These are phyloP conservation scores for Cutaneotrichosporon sp. DNA, from an alignment of 1,284 basidiomycete genomes.

Conservation along the genomic window DNA sequence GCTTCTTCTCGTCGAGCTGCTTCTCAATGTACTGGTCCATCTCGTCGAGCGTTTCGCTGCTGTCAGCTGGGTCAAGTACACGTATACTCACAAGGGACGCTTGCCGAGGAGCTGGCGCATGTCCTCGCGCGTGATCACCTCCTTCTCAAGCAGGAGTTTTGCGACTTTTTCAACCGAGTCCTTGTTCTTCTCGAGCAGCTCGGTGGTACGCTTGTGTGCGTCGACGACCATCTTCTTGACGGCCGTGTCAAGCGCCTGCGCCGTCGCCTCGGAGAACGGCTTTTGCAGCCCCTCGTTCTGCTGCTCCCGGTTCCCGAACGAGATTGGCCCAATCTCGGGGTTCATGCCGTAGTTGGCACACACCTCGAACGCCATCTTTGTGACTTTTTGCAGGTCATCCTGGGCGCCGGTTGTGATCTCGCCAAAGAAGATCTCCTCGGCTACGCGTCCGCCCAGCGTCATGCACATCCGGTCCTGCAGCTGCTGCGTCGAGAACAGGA, in stretches of 20 bases:
- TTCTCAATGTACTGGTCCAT: slow-evolving; percentile 88
- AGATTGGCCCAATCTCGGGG: slow-evolving; percentile 85
- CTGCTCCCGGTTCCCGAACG: slow-evolving; percentile 79
- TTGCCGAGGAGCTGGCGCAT: slow-evolving; percentile 41
- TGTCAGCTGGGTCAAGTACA: not conserved
- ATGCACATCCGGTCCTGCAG: slow-evolving; percentile 95
- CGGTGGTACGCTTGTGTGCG: slow-evolving; percentile 78
- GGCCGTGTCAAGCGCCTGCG: slow-evolving; percentile 79
- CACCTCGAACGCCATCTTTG: slow-evolving; percentile 93
- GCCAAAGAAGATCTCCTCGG: slow-evolving; percentile 98
- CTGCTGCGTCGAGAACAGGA: slow-evolving; percentile 90
- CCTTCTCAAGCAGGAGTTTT: slow-evolving; percentile 79
- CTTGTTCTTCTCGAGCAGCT: slow-evolving; percentile 73
- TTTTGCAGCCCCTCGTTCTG: slow-evolving; percentile 89
- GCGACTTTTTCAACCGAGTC: slow-evolving; percentile 94
- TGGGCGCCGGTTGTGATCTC: slow-evolving; percentile 96
- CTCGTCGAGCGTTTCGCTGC: slow-evolving; percentile 62
- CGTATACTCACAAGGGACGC: slow-evolving; percentile 26
- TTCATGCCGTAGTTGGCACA: slow-evolving; percentile 96
- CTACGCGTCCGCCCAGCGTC: slow-evolving; percentile 97
- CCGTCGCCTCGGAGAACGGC: slow-evolving; percentile 96
- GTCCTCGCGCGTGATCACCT: slow-evolving; percentile 76
- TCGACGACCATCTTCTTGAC: slow-evolving; percentile 92
- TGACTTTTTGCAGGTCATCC: slow-evolving; percentile 96
- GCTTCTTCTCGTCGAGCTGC: slow-evolving; percentile 42